phyloP scores from a whole-genome alignment of 352 stramenopile genomes.

The Synura sp. region DNA sequence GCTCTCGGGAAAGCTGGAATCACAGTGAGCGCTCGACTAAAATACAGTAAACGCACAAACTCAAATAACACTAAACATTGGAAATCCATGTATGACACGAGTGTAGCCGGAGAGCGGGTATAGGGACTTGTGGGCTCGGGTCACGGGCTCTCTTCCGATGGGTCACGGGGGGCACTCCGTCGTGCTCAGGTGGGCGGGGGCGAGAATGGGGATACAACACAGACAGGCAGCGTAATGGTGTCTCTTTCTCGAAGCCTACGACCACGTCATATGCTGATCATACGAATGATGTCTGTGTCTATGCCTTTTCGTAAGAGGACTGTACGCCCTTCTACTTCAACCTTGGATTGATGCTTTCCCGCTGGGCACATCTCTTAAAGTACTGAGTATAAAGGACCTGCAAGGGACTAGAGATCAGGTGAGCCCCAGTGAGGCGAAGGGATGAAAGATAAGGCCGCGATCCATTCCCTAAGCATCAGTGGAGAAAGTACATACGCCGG shows the following conservation, averaged over 20 bases:
- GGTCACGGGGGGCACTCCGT: slow-evolving; percentile 71
- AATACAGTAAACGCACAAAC: too few relatives aligned
- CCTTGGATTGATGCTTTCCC: background rate
- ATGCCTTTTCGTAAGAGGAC: background rate
- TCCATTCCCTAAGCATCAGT: too few relatives aligned
- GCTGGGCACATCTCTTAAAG: background rate
- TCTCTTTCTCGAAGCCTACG: background rate
- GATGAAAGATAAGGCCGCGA: too few relatives aligned
- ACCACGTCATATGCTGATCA: background rate
- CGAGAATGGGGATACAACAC: too few relatives aligned
- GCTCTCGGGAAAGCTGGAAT: background rate
- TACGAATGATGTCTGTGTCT: slow-evolving; percentile 42
- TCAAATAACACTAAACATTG: background rate
- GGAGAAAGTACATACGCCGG: too few relatives aligned
- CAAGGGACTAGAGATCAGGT: background rate
- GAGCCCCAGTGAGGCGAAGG: too few relatives aligned
- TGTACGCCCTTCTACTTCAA: slow-evolving; percentile 21
- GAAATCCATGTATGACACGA: background rate
- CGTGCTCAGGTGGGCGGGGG: too few relatives aligned
- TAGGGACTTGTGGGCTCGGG: background rate
- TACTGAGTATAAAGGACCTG: background rate
- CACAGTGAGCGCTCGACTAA: background rate
- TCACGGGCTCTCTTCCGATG: slow-evolving; percentile 17
- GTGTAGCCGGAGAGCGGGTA: background rate
- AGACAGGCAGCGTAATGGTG: too few relatives aligned